phyloP scores from a whole-genome alignment of 345 rosid genomes.

The Nephelium lappaceum region DNA sequence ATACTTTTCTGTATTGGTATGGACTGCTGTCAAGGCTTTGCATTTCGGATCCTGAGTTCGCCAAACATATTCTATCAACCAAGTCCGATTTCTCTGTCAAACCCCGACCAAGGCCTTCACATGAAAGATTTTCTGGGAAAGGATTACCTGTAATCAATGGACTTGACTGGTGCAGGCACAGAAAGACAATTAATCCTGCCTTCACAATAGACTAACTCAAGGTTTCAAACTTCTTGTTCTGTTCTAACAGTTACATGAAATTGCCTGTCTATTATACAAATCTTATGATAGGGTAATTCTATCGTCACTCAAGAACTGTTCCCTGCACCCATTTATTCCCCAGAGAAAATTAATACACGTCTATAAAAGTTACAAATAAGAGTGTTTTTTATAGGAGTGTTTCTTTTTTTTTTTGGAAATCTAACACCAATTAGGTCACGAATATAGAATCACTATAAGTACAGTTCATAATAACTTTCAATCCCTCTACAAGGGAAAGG shows the following conservation, averaged over 20 bases:
- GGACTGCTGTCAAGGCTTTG: constrained; percentile 44
- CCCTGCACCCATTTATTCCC: too few species aligned
- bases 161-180: constrained; percentile 41
- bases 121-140: constrained; percentile 33
- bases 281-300: background rate
- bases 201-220: constrained; percentile 51
- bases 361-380: too few species aligned
- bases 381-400: too few species aligned
- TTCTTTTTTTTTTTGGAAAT: too few species aligned
- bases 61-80: constrained; percentile 42
- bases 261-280: background rate
- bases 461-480: too few species aligned
- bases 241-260: too few species aligned
- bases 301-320: too few species aligned
- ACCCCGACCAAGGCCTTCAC: constrained; percentile 24
- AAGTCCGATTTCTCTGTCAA: constrained; percentile 42
- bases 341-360: too few species aligned
- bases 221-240: constrained; percentile 26
- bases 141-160: constrained; percentile 43
- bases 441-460: too few species aligned
- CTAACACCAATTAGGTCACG: too few species aligned
- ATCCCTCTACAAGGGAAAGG: too few species aligned
- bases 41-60: constrained; percentile 43
- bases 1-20: constrained; percentile 48
- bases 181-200: constrained; percentile 48